Conservation (phyloP, 2,329 filamentous ascomycete genomes). For the Diaporthe eres region DNA sequence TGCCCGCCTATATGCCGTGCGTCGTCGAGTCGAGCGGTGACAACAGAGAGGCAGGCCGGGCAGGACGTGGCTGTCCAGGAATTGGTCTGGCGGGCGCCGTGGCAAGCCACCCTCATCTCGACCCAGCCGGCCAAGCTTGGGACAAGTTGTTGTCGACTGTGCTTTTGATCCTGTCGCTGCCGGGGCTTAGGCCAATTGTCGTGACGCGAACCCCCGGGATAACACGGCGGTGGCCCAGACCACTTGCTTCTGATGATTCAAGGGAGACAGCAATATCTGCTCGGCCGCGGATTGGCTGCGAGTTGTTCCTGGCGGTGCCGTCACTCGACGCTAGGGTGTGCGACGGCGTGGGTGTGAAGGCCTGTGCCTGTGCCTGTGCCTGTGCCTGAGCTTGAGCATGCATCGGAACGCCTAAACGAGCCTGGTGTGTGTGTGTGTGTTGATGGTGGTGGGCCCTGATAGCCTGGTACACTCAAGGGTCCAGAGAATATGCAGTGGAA, state of each 20-base stretch:
- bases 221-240: slow-evolving; percentile 2
- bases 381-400: slow-evolving; percentile 5
- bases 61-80: slow-evolving; percentile 1
- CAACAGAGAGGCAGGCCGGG: neutral
- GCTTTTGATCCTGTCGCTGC: slow-evolving; percentile 15
- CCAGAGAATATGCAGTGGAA: neutral
- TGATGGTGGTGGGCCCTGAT: neutral
- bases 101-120: slow-evolving; percentile 30
- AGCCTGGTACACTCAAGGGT: neutral
- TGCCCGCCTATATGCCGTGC: neutral
- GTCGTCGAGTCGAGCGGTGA: slow-evolving; percentile 15
- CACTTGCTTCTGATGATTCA: slow-evolving; percentile 21
- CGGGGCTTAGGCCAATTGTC: neutral
- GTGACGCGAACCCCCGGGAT: neutral
- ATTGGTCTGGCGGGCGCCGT: neutral
- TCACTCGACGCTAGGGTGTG: slow-evolving; percentile 27
- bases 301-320: neutral
- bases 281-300: slow-evolving; percentile 5
- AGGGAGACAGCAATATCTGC: slow-evolving; percentile 16
- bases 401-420: slow-evolving; percentile 2
- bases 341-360: slow-evolving; percentile 7
- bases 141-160: neutral
- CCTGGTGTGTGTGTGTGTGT: slow-evolving; percentile 1
- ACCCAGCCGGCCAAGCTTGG: neutral
- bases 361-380: slow-evolving; percentile 6